phyloP scores from a whole-genome alignment of 495 filamentous ascomycete species.

The Penicillium verhagenii region DNA sequence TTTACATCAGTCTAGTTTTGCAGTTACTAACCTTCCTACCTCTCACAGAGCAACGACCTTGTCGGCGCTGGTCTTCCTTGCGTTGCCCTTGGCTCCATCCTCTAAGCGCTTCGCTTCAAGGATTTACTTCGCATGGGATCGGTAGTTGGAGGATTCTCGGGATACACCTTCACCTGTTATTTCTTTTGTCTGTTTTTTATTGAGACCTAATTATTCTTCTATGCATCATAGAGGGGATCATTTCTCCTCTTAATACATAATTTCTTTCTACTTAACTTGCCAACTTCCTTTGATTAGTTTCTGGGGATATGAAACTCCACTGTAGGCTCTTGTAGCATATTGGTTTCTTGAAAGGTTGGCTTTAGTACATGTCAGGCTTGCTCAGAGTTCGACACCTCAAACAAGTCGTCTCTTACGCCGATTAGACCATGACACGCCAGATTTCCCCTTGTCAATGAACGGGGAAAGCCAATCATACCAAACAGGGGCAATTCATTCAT shows the following conservation, averaged over 20 bases:
- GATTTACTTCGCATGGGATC: not conserved
- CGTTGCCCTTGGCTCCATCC: constrained; percentile 42
- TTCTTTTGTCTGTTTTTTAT: constrained; percentile 19
- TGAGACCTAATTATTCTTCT: constrained; percentile 12
- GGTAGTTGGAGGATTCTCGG: constrained; percentile 10
- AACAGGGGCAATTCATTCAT: too few relatives aligned
- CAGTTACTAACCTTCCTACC: not conserved
- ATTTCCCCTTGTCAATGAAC: too few relatives aligned
- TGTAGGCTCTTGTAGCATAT: too few relatives aligned
- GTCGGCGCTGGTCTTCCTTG: constrained; percentile 49
- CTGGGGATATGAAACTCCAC: too few relatives aligned
- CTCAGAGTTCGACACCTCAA: too few relatives aligned
- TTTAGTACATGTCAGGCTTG: too few relatives aligned
- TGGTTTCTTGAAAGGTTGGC: too few relatives aligned
- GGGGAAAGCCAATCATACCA: too few relatives aligned
- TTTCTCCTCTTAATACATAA: constrained; percentile 22
- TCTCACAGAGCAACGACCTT: constrained; percentile 28
- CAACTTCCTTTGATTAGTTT: too few relatives aligned
- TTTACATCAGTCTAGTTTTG: constrained; percentile 6
- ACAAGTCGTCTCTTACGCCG: too few relatives aligned
- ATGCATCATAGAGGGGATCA: constrained; percentile 7
- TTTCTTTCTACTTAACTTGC: too few relatives aligned
- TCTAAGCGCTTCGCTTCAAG: constrained; percentile 8
- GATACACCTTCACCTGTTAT: constrained; percentile 18
- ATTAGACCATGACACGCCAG: too few relatives aligned